Evolutionary conservation across 352 stramenopile genomes (phyloP).

Genomic region (Lagenidium giganteum): DNA sequence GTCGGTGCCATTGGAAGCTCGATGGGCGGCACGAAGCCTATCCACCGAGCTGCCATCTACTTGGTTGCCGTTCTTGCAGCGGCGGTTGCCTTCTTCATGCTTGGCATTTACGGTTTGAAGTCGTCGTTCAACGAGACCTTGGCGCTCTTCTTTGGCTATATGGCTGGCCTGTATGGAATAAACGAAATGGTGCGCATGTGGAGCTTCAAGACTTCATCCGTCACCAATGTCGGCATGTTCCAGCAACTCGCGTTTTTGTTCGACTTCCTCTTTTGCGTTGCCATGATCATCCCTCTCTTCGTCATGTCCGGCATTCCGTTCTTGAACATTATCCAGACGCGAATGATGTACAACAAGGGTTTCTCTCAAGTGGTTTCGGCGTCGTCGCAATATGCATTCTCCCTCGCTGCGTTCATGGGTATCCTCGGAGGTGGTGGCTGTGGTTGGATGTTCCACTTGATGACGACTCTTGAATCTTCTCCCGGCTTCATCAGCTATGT

Average conservation of each 20-base stretch:
- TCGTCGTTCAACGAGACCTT: constrained; percentile 26
- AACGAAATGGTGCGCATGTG: constrained; percentile 78
- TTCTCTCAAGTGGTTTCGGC: constrained; percentile 78
- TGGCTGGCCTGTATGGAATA: constrained; percentile 53
- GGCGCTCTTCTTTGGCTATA: constrained; percentile 71
- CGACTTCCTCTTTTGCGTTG: constrained; percentile 63
- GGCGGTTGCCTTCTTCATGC: constrained; percentile 40
- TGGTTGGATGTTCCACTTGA: constrained; percentile 68
- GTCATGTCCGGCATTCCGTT: constrained; percentile 71
- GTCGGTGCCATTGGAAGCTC: too few relatives aligned
- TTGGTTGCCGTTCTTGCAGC: constrained; percentile 26
- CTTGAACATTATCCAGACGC: constrained; percentile 76
- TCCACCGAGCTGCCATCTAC: constrained; percentile 42
- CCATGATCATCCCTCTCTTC: constrained; percentile 61
- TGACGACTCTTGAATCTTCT: constrained; percentile 54
- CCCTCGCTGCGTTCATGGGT: constrained; percentile 63
- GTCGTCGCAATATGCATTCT: constrained; percentile 76
- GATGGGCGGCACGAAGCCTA: constrained; percentile 24
- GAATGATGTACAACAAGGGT: constrained; percentile 86
- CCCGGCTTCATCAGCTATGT: constrained; percentile 70
- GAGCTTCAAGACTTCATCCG: constrained; percentile 50
- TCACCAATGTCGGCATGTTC: constrained; percentile 49
- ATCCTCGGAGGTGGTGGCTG: constrained; percentile 52
- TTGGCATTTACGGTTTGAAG: constrained; percentile 24
- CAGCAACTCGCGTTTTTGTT: constrained; percentile 78